A percentile compares a stretch with the other conserved stretches of the same genome.
phyloP scores from a whole-genome alignment of 306 rosid species.

The Herpetospermum pedunculosum region DNA sequence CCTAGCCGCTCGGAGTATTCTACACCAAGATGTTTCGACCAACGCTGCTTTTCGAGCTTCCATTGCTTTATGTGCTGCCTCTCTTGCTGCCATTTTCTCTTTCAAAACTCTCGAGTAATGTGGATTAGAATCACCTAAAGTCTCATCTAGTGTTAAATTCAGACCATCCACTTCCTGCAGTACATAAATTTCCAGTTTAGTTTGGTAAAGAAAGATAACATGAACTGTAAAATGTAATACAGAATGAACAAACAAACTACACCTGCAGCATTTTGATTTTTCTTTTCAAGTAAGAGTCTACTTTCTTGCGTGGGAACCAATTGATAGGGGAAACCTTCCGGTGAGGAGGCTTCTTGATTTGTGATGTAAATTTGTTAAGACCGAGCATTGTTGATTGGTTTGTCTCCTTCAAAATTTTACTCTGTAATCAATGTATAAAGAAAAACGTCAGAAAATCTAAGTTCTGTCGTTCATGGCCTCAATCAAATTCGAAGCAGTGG shows the following conservation, averaged over 20 bases:
- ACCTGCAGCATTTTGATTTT: conserved; percentile 96
- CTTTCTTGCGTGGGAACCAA: conserved; percentile 86
- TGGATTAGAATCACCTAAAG: conserved; percentile 83
- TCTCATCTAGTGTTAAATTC: conserved; percentile 82
- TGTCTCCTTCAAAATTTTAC: conserved; percentile 38
- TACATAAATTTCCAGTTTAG: not conserved
- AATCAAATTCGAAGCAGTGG: not conserved
- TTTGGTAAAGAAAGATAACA: not conserved
- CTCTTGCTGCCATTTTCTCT: conserved; percentile 93
- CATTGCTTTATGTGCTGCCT: conserved; percentile 69
- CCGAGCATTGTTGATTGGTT: conserved; percentile 35
- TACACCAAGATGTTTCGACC: conserved; percentile 98
- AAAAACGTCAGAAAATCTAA: not conserved
- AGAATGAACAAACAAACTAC: not conserved
- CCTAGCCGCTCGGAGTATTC: conserved; percentile 79
- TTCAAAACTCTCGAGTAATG: conserved; percentile 73
- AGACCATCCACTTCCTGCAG: conserved; percentile 72
- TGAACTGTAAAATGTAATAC: not conserved
- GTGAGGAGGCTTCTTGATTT: conserved; percentile 67
- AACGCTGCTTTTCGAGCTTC: conserved; percentile 77
- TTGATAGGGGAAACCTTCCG: conserved; percentile 73
- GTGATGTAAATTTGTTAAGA: conserved; percentile 54
- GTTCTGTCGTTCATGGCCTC: not conserved
- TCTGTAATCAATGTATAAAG: conserved; percentile 39
- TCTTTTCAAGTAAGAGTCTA: conserved; percentile 73